phyloP scores from a whole-genome alignment of 2,329 filamentous ascomycete genomes.

The Lizonia empirigonia region DNA sequence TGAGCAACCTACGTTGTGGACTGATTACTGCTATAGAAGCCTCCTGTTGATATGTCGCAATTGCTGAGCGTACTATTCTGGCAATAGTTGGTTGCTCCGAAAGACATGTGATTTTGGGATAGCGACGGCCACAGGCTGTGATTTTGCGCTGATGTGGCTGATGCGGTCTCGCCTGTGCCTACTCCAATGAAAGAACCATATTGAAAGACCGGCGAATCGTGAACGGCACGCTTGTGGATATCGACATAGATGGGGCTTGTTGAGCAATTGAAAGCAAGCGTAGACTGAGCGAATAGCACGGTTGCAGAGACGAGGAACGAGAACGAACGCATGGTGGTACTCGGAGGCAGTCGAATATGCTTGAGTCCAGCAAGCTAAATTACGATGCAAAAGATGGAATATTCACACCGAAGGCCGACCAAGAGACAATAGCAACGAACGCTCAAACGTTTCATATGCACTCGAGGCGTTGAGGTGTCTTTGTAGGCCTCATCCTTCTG shows the following conservation, averaged over 20 bases:
- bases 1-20: slow-evolving; percentile 39
- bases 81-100: slow-evolving; percentile 47
- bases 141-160: slow-evolving; percentile 50
- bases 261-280: slow-evolving; percentile 48
- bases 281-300: slow-evolving; percentile 46
- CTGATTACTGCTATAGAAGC: slow-evolving; percentile 39
- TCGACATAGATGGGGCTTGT: slow-evolving; percentile 52
- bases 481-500: slow-evolving; percentile 39
- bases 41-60: slow-evolving; percentile 42
- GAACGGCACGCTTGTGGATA: slow-evolving; percentile 52
- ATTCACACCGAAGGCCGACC: slow-evolving; percentile 9
- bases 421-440: slow-evolving; percentile 24
- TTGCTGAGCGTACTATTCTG: slow-evolving; percentile 42
- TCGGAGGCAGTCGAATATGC: slow-evolving; percentile 24
- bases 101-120: slow-evolving; percentile 50
- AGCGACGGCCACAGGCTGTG: slow-evolving; percentile 53
- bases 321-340: slow-evolving; percentile 39
- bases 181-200: slow-evolving; percentile 55
- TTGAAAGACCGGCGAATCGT: slow-evolving; percentile 47
- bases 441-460: slow-evolving; percentile 29
- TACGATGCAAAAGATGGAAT: not conserved
- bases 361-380: slow-evolving; percentile 40
- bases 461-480: slow-evolving; percentile 36
- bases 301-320: slow-evolving; percentile 35
- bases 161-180: slow-evolving; percentile 30